Base-by-base conservation (phyloP, 2,329 filamentous ascomycete species). In the Alternaria viburni region DNA sequence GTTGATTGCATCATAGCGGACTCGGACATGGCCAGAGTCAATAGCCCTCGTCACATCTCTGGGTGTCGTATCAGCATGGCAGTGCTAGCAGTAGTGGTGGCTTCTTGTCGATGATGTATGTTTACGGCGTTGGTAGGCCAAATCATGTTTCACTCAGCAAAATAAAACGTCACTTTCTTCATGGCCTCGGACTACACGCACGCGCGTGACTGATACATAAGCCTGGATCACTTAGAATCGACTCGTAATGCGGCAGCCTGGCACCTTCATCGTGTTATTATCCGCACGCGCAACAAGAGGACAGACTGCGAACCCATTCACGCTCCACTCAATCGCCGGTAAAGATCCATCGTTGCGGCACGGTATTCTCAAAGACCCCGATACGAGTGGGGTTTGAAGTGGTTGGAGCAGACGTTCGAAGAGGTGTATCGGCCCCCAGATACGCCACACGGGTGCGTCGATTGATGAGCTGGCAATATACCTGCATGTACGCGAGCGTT, bases 391-490 rank as follows among this genome's bases (percentile, higher is more conserved):
- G 32, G 32, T 36, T 15, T 36, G 32, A 36, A 36, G 17, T 45
- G 26, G 17, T 30, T 28, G 11, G 47, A 17, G 19, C 21, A 23
- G 49, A 36, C 11, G 28, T 51, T 15, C 17, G 49, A 51, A 15
- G 12, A 23, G 28, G 17, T 15, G 17, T 1, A 2, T 51, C 49
- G 49, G 49, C 49, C 26, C n/a, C 49, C 49, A 32, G 19, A 15
- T 23, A 54, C 51, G 51, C 51, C 32, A 43, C 51, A 54, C 9
- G 2, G 2, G 51, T 41, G 32, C 51, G 8, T 54, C 2, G 9
- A 25, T 43, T 54, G 15, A 54, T 54, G 51, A 13, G 10, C 51
- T 54, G 51, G 51, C 32, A 43, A 26, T 54, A 25, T 41, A 43
- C 5, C 5, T 10, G 23, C 32, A 54, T 5, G 6, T 19, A 43